Evolutionary conservation across 179 eudicot genomes (phyloP), one percentile per base, ranked within the genome.

Genomic region (Camellia oleifera): DNA sequence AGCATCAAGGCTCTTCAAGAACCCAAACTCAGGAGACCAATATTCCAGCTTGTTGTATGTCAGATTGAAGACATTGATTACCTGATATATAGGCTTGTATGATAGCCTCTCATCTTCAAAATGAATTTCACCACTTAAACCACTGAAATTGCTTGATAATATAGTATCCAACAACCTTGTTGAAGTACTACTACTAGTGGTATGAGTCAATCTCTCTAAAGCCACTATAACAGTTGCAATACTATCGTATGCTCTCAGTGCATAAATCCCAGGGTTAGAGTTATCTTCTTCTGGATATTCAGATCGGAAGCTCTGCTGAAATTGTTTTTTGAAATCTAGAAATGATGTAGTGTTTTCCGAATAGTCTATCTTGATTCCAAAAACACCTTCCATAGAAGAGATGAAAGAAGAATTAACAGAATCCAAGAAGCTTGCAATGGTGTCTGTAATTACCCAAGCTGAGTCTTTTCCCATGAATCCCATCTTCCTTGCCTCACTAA

Each of bases 401-500:
- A 64, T 76, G 54, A 80, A 67, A 5, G 83, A 80, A 8, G 78
- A 45, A 44, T 85, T 83, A 3, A 83, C 74, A 17, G 88, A 79
- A 62, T 88, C 87, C 66, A 89, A 60, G 20, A 83, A 67, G 75
- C 72, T 78, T 6, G 86, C 75, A 23, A 85, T 65, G 32, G 67
- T 4, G 65, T 86, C 86, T 45, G 87, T 69, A 50, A 84, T 17
- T 42, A 90, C 77, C 91, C 92, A 90, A 9, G 72, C 84, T 6
- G 92, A 86, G 14, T 90, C 88, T 68, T 68, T 81, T 20, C 86
- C 88, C 64, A 84, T 58, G 1, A 88, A 77, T 26, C 88, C 84
- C 44, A 80, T 32, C 14, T 77, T 15, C 44, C 85, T 80, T 15
- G 92, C 92, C 78, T 85, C 86, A 44, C 56, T 81, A 69, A 88